Evolutionary conservation across 768 basidiomycete genomes (phyloP).

Genomic region (Zangia roseola): DNA sequence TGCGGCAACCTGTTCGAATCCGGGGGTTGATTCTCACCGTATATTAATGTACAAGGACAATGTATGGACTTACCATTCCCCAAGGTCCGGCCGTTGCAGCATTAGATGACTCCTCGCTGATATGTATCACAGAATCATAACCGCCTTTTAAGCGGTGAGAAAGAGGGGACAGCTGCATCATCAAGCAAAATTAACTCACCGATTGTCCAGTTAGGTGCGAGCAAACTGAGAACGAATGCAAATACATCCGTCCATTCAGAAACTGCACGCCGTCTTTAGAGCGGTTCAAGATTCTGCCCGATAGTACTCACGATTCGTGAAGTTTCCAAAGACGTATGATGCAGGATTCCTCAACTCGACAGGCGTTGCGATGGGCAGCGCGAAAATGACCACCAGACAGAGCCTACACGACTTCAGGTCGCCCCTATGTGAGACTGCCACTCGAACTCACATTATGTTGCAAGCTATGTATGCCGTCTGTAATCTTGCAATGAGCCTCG

Average conservation of each 20-base stretch:
- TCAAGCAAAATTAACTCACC: not conserved
- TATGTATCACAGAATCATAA: slow-evolving; percentile 51
- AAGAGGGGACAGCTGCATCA: too few species aligned
- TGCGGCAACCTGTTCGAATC: slow-evolving; percentile 26
- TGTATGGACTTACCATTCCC: slow-evolving; percentile 43
- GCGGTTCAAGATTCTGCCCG: not conserved
- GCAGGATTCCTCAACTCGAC: slow-evolving; percentile 55
- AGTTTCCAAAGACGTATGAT: slow-evolving; percentile 58
- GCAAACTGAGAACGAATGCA: slow-evolving; percentile 46
- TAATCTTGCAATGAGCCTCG: slow-evolving; percentile 64
- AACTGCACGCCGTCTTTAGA: slow-evolving; percentile 18
- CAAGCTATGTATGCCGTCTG: slow-evolving; percentile 50
- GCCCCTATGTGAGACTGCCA: not conserved
- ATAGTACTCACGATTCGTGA: slow-evolving; percentile 51
- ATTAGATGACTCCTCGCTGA: slow-evolving; percentile 53
- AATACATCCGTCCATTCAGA: slow-evolving; percentile 44
- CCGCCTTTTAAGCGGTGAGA: slow-evolving; percentile 23
- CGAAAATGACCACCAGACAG: slow-evolving; percentile 42
- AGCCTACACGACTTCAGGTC: slow-evolving; percentile 2
- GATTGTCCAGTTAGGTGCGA: slow-evolving; percentile 47
- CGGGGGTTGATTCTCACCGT: not conserved
- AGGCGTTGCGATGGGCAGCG: slow-evolving; percentile 61
- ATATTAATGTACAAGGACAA: not conserved
- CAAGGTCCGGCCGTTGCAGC: slow-evolving; percentile 54
- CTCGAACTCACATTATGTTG: slow-evolving; percentile 36